Conservation (phyloP, 1,139 yeast genomes). For the Wickerhamomyces sp. region DNA sequence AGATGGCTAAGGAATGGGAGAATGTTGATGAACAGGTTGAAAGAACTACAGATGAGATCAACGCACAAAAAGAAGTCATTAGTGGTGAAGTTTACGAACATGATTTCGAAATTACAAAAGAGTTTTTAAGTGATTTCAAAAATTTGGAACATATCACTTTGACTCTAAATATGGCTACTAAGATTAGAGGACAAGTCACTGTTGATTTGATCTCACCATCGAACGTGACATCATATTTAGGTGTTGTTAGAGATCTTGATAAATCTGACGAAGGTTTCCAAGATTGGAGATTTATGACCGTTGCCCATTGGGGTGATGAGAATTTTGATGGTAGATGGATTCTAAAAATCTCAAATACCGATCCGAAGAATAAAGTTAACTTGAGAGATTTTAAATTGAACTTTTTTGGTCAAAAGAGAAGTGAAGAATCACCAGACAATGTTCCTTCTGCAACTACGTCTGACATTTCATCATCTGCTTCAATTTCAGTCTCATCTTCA, state of each 20-base stretch:
- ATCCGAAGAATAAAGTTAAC: constrained; percentile 37
- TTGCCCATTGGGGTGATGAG: constrained; percentile 94
- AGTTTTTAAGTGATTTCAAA: constrained; percentile 56
- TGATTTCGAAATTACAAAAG: constrained; percentile 38
- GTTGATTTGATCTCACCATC: constrained; percentile 68
- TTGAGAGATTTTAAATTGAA: constrained; percentile 72
- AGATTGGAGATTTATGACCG: constrained; percentile 95
- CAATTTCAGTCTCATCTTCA: not conserved
- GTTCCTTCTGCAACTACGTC: not conserved
- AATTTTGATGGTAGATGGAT: constrained; percentile 79
- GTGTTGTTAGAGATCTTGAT: constrained; percentile 66
- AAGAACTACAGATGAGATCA: constrained; percentile 22
- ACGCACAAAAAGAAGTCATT: constrained; percentile 20
- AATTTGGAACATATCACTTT: constrained; percentile 84
- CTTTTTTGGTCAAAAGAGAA: constrained; percentile 66
- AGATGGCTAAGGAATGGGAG: constrained; percentile 71
- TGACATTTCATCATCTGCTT: not conserved
- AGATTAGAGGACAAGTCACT: constrained; percentile 64
- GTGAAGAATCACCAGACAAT: constrained; percentile 28
- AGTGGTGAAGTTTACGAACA: constrained; percentile 32
- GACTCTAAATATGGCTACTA: constrained; percentile 62
- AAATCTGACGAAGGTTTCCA: constrained; percentile 50
- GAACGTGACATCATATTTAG: constrained; percentile 71
- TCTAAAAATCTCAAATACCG: constrained; percentile 50
- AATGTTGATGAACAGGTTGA: constrained; percentile 81